These are phyloP conservation scores for Solanum aculeatissimum DNA, from an alignment of 305 asterid species.

Conservation along the genomic window DNA sequence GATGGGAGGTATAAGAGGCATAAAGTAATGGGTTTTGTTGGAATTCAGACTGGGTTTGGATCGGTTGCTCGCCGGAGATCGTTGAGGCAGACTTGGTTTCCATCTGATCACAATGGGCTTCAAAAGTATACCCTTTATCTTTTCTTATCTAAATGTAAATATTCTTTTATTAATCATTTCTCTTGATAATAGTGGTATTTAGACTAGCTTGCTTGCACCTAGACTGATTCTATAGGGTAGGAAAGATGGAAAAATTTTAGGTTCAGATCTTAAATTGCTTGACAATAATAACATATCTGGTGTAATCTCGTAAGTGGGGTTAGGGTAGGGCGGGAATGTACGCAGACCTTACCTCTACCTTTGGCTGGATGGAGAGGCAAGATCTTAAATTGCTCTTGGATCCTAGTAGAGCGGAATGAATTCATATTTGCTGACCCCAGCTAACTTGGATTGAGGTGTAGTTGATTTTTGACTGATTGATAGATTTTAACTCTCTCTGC, in stretches of 20 bases:
- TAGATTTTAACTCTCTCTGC: background rate
- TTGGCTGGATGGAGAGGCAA: background rate
- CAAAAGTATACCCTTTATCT: conserved; percentile 33
- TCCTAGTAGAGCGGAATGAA: background rate
- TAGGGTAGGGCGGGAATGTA: background rate
- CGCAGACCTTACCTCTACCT: background rate
- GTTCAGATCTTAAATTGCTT: background rate
- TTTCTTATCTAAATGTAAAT: background rate
- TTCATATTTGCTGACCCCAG: background rate
- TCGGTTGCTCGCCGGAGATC: conserved; percentile 68
- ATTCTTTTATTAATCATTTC: background rate
- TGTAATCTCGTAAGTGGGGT: background rate
- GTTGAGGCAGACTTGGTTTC: conserved; percentile 88
- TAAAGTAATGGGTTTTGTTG: conserved; percentile 92
- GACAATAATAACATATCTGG: background rate
- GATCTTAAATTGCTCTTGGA: background rate
- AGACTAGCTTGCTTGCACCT: background rate
- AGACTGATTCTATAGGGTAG: background rate
- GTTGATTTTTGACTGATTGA: background rate
- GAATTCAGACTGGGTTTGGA: conserved; percentile 85
- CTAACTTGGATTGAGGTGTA: background rate
- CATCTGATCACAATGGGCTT: conserved; percentile 70
- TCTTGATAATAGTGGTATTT: background rate
- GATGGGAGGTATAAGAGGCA: conserved; percentile 48
- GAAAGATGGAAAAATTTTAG: background rate